Conservation (phyloP, 805 yeast genomes). For the Suhomyces tanzawaensis region DNA sequence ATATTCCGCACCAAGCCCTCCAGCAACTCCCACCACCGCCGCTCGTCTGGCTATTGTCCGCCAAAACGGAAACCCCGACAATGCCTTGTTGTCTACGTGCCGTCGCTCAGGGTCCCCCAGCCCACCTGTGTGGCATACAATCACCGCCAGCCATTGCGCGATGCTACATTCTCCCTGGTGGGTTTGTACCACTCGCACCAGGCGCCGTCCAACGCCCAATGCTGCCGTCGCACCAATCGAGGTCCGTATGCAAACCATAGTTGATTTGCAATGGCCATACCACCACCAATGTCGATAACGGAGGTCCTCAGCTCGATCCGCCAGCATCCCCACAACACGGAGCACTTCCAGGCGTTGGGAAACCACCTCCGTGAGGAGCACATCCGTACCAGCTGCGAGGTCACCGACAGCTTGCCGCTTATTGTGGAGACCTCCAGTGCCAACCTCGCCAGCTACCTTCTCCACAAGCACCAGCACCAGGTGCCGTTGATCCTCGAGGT, state of each 20-base stretch:
- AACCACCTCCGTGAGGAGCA: slow-evolving; percentile 9
- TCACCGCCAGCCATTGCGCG: too few species aligned
- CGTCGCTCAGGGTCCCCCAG: too few species aligned
- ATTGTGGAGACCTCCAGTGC: slow-evolving; percentile 7
- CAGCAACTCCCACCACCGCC: too few species aligned
- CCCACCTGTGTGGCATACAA: too few species aligned
- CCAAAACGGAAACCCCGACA: too few species aligned
- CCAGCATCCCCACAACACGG: not conserved
- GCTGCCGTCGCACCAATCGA: not conserved
- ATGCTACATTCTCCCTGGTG: not conserved
- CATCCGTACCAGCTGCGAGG: slow-evolving; percentile 4
- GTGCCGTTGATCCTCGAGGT: slow-evolving; percentile 14
- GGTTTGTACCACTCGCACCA: not conserved
- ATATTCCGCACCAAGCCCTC: too few species aligned
- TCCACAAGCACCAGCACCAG: not conserved
- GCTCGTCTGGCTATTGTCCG: too few species aligned
- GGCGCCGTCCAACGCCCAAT: not conserved
- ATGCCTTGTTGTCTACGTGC: too few species aligned
- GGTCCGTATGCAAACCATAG: not conserved
- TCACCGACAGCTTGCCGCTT: not conserved
- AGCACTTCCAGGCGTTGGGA: slow-evolving; percentile 6
- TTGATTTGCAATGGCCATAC: slow-evolving; percentile 1
- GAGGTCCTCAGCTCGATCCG: slow-evolving; percentile 1
- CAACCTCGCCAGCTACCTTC: not conserved
- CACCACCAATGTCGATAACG: slow-evolving; percentile 1